A percentile compares a stretch with the other conserved stretches of the same genome.
Conservation (phyloP, 768 basidiomycete species). For the Hygrophorus pudorinus region DNA sequence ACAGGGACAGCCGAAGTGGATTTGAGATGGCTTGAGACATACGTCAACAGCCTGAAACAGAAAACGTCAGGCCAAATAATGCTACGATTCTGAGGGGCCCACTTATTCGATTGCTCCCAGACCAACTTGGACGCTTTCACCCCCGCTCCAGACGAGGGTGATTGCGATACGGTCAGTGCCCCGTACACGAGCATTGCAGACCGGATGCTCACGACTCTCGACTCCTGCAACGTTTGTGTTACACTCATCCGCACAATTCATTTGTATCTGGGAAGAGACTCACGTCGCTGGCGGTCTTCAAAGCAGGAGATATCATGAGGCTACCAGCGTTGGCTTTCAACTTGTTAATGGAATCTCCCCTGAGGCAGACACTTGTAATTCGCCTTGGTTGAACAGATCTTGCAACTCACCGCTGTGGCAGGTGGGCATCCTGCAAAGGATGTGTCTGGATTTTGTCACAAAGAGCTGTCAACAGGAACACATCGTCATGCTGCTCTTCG, state of each 20-base stretch:
- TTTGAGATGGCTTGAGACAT: neutral
- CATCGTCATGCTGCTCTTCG: neutral
- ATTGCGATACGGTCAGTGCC: neutral
- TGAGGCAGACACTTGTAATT: too few relatives aligned
- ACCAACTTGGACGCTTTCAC: neutral
- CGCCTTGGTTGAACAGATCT: neutral
- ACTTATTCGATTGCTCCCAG: neutral
- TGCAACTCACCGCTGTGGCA: neutral
- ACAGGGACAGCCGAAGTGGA: neutral
- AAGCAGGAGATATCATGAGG: neutral
- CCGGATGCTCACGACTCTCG: neutral
- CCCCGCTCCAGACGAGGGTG: neutral
- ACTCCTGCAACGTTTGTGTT: neutral
- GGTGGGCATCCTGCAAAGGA: neutral
- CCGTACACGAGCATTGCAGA: neutral
- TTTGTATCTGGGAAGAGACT: neutral
- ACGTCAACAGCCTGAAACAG: neutral
- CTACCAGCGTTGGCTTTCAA: neutral
- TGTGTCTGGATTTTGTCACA: neutral
- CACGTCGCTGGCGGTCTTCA: neutral
- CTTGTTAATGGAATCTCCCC: neutral
- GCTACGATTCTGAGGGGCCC: neutral
- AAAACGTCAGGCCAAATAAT: neutral
- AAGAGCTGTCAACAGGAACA: neutral
- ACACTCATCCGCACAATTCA: neutral